phyloP scores from a whole-genome alignment of 768 basidiomycete genomes.

The Mycena albidolilacea region DNA sequence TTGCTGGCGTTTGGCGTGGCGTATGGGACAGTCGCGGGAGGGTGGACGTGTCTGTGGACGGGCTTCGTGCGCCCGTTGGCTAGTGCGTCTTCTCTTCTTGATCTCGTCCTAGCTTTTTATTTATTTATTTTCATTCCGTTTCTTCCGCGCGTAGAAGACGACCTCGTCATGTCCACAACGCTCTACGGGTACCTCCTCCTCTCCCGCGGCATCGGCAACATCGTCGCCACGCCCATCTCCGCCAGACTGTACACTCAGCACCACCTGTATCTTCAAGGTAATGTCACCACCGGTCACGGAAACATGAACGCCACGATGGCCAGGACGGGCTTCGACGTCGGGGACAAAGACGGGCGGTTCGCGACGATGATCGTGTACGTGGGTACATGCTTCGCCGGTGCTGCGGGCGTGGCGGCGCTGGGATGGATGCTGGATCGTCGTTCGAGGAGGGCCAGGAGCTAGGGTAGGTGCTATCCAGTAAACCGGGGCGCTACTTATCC shows the following conservation, averaged over 20 bases:
- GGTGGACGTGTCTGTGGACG: conserved; percentile 47
- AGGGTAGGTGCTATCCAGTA: no score
- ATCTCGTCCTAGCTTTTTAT: background rate
- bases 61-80: conserved; percentile 41
- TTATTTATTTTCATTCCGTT: background rate
- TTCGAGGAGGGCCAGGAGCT: no score
- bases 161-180: conserved; percentile 43
- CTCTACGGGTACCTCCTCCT: conserved; percentile 46
- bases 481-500: no score
- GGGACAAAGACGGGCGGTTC: conserved; percentile 41
- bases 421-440: conserved; percentile 44
- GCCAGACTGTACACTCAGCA: conserved; percentile 16
- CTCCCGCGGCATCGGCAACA: conserved; percentile 48
- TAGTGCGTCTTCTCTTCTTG: background rate
- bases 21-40: conserved; percentile 45
- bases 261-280: background rate
- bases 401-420: conserved; percentile 42
- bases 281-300: background rate
- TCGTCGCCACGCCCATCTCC: conserved; percentile 47
- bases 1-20: conserved; percentile 45
- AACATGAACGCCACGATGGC: no score
- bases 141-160: conserved; percentile 41
- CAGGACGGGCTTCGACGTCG: conserved; percentile 46
- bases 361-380: conserved; percentile 47
- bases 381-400: conserved; percentile 50